Conservation (phyloP, 352 stramenopile genomes). For the Pythium sukuiense region DNA sequence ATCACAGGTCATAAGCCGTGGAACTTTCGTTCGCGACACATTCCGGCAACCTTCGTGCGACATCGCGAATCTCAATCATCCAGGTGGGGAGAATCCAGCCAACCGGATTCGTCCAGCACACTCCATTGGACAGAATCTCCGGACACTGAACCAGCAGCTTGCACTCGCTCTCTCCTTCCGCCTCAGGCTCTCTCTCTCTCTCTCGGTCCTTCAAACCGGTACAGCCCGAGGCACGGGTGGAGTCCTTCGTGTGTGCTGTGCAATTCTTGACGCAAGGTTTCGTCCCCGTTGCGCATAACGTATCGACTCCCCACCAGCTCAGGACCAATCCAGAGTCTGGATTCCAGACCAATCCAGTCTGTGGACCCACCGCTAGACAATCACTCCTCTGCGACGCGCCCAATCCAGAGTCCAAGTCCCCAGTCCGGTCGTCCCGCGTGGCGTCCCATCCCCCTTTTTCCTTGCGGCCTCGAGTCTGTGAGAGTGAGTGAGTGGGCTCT, state of each 20-base stretch:
- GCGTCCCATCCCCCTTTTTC: neutral
- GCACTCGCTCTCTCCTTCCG: neutral
- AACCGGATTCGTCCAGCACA: neutral
- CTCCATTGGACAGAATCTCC: slow-evolving; percentile 1
- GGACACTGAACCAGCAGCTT: neutral
- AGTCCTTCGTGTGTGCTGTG: too few species aligned
- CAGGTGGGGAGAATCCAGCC: slow-evolving; percentile 1
- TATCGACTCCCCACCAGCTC: too few species aligned
- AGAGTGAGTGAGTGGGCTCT: neutral
- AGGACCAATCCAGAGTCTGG: too few species aligned
- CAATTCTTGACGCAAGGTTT: too few species aligned
- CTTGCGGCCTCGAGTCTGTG: neutral
- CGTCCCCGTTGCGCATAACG: too few species aligned
- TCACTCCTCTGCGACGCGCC: slow-evolving; percentile 2
- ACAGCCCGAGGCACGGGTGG: too few species aligned
- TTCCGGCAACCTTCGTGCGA: slow-evolving; percentile 16
- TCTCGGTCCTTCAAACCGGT: too few species aligned
- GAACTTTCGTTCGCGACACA: slow-evolving; percentile 6
- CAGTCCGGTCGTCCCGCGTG: neutral
- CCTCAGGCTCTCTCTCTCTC: neutral
- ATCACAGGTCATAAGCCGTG: neutral
- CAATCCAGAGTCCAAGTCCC: neutral
- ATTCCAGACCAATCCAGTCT: neutral
- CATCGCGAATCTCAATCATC: slow-evolving; percentile 16
- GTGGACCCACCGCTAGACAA: neutral